A percentile compares a stretch with the other conserved stretches of the same genome.
Conservation (phyloP, 768 basidiomycete genomes). For the Clathrus columnatus region DNA sequence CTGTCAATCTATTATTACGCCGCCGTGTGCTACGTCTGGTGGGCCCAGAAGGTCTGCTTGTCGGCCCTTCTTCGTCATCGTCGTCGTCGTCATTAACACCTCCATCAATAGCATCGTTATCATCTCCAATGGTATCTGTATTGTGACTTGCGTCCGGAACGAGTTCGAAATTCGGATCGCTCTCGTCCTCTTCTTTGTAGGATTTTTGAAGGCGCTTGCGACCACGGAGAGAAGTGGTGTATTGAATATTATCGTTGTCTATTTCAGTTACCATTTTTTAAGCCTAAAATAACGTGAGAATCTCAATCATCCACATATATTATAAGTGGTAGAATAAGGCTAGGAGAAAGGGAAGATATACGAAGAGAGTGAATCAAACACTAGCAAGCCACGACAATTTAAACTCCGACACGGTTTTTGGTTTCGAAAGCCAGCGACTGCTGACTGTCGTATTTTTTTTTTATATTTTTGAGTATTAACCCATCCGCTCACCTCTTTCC, state of each 20-base stretch:
- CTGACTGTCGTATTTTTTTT: no score
- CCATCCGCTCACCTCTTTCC: background rate
- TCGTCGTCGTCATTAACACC: constrained; percentile 14
- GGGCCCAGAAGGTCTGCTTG: constrained; percentile 10
- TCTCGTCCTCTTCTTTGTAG: constrained; percentile 4
- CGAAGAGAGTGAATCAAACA: no score
- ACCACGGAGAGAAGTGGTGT: background rate
- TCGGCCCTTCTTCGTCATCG: constrained; percentile 20
- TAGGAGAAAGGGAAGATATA: no score
- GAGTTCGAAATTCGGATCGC: background rate
- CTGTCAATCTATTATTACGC: constrained; percentile 16
- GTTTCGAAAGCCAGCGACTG: no score
- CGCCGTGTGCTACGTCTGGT: constrained; percentile 13
- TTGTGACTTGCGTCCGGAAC: background rate
- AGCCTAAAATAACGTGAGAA: background rate
- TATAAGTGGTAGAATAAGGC: no score
- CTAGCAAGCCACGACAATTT: background rate
- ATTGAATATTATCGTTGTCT: background rate
- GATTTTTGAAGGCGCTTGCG: constrained; percentile 1
- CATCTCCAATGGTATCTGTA: background rate
- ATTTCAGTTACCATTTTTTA: background rate
- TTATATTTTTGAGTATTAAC: no score
- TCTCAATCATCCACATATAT: no score
- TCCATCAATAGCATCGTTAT: constrained; percentile 3
- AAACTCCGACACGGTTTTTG: background rate